A percentile compares a stretch with the other conserved stretches of the same genome.
Conservation (phyloP, 805 yeast species). For the Priceomyces carsonii region DNA sequence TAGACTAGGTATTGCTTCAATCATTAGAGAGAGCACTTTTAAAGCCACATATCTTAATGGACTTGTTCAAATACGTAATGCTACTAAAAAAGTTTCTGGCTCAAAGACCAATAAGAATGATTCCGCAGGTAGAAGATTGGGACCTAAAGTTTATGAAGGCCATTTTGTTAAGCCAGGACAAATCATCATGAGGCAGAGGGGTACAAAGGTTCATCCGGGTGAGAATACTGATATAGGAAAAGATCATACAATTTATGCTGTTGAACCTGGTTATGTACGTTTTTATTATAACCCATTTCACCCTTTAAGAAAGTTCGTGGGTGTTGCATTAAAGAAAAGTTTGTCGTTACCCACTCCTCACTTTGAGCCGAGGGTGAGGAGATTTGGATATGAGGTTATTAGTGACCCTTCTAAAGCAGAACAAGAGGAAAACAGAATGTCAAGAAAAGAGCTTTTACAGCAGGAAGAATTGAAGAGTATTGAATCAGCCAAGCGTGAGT, state of each 20-base stretch:
- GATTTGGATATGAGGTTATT: slow-evolving; percentile 72
- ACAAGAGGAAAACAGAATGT: slow-evolving; percentile 59
- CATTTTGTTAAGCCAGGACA: slow-evolving; percentile 76
- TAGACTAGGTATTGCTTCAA: no score
- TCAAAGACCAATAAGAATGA: slow-evolving; percentile 93
- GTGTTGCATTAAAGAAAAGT: slow-evolving; percentile 72
- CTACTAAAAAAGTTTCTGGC: slow-evolving; percentile 93
- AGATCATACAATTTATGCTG: slow-evolving; percentile 89
- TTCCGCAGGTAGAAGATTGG: slow-evolving; percentile 92
- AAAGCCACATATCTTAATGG: neutral
- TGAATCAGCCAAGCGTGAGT: slow-evolving; percentile 39
- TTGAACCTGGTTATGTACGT: slow-evolving; percentile 91
- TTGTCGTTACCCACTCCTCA: slow-evolving; percentile 81
- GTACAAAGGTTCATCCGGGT: slow-evolving; percentile 93
- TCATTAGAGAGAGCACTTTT: neutral
- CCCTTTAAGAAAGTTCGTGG: slow-evolving; percentile 87
- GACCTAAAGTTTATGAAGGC: slow-evolving; percentile 86
- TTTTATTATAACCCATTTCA: slow-evolving; percentile 95
- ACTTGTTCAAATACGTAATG: slow-evolving; percentile 64
- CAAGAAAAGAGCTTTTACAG: slow-evolving; percentile 65
- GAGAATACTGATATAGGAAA: slow-evolving; percentile 87
- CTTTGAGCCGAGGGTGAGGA: slow-evolving; percentile 82
- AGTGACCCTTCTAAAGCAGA: slow-evolving; percentile 50
- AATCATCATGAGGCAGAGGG: slow-evolving; percentile 90
- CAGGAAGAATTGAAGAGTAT: slow-evolving; percentile 51